Base-by-base conservation (phyloP, 2,329 filamentous ascomycete species). In the Microsporum canis region DNA sequence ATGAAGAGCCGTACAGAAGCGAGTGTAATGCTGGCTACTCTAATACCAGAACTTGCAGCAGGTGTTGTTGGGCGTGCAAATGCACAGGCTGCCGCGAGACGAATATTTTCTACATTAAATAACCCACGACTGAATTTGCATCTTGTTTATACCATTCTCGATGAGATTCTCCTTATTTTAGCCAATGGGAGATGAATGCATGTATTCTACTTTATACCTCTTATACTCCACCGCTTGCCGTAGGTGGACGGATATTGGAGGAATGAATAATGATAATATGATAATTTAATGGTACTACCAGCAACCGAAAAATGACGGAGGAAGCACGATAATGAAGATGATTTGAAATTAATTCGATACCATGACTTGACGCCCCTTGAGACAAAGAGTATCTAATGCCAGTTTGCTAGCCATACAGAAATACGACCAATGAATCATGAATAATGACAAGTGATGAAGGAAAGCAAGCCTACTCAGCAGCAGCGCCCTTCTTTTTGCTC, bases 41-140 rank as follows among this genome's bases (percentile, higher is more conserved):
- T 99, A 57, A 80, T 99, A 23, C 94, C 94, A 1, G 94, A 99
- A 72, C 72, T 99, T 61, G 92, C 89, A 6, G 91, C 88, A 5
- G 96, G 88, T 74, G 95, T 99, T 5, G 95, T 99, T 14, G 94
- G 94, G 3, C 83, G 91, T 68, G 83, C 87, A 49, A 99, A 99
- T 76, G 94, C 95, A 14, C 88, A 95, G 72, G 88, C 87, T 61
- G 94, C 94, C 27, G 91, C 91, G 65, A 83, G 92, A 67, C 88
- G 91, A 68, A 84, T 97, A 56, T 89, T 95, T 77, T 91, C 91
- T 7, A 91, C 89, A 53, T 78, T 97, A 67, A 99, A 99, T 73
- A 99, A 97, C 75, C 82, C 85, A 62, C 82, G 90, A 65, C 78
- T 99, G 66, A 96, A 97, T 72, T 80, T 85, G 56, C 87, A 89